Percentiles rank a stretch among this genome's conserved stretches.
These are phyloP conservation scores for Fusarium sambucinum DNA, from an alignment of 2,329 filamentous ascomycete species.

Conservation along the genomic window DNA sequence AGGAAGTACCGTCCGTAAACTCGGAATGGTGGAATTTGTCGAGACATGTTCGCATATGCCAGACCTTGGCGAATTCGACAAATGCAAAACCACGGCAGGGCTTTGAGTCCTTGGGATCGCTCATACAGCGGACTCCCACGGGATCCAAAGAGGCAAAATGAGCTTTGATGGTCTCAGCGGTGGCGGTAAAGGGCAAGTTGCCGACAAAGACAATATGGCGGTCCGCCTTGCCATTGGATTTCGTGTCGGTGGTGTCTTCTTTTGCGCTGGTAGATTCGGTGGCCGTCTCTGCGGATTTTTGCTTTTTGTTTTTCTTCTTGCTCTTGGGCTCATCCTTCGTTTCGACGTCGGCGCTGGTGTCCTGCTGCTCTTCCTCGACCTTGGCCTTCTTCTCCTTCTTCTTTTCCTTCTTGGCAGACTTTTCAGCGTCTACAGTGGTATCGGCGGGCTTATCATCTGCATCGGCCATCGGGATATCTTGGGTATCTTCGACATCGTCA, in stretches of 20 bases:
- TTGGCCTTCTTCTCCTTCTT: slow-evolving; percentile 51
- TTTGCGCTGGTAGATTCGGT: slow-evolving; percentile 15
- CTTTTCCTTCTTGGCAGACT: slow-evolving; percentile 46
- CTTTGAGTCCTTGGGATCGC: slow-evolving; percentile 70
- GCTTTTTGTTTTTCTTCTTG: slow-evolving; percentile 50
- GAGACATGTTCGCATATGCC: slow-evolving; percentile 92
- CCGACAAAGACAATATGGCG: slow-evolving; percentile 62
- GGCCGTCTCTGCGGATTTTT: slow-evolving; percentile 42
- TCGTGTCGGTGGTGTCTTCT: slow-evolving; percentile 33
- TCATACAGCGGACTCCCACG: slow-evolving; percentile 72
- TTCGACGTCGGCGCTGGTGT: slow-evolving; percentile 37
- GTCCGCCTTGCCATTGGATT: slow-evolving; percentile 45
- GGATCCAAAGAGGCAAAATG: slow-evolving; percentile 80
- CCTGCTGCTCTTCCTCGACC: slow-evolving; percentile 32
- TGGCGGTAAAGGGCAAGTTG: slow-evolving; percentile 90
- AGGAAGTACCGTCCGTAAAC: slow-evolving; percentile 70
- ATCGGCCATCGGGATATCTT: slow-evolving; percentile 45
- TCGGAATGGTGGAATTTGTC: slow-evolving; percentile 89
- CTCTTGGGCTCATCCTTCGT: slow-evolving; percentile 51
- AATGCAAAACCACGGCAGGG: slow-evolving; percentile 83
- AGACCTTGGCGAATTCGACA: slow-evolving; percentile 87
- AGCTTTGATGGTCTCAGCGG: slow-evolving; percentile 72
- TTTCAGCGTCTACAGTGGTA: slow-evolving; percentile 34
- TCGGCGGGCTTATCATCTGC: slow-evolving; percentile 40
- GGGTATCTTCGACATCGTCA: slow-evolving; percentile 40